phyloP scores from a whole-genome alignment of 208 protist genomes.

The Vickermania spadyakhi region DNA sequence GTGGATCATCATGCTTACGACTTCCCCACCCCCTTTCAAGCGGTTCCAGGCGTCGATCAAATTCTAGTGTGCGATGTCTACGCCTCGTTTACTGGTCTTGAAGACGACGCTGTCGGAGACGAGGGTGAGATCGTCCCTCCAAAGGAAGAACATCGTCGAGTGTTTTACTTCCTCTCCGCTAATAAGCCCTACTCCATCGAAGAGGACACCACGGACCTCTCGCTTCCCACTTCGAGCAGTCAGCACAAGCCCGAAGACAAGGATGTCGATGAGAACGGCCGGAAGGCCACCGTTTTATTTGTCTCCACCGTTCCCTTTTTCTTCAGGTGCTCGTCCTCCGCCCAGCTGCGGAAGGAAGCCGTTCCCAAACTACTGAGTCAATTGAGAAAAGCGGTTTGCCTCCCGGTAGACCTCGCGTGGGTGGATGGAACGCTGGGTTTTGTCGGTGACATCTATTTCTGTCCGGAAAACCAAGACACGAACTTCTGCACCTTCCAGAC shows the following conservation, averaged over 20 bases:
- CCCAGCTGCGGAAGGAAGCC: no score
- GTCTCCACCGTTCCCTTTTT: no score
- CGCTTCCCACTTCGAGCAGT: no score
- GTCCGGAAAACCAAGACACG: neutral
- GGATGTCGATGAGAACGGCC: no score
- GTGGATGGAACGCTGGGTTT: conserved; percentile 38
- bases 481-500: neutral
- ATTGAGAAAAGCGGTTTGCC: conserved; percentile 20
- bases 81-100: no score
- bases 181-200: no score
- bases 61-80: neutral
- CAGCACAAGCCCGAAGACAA: no score
- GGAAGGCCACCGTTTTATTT: no score
- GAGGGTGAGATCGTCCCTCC: neutral
- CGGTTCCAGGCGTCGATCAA: neutral
- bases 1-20: neutral
- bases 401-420: conserved; percentile 29
- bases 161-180: neutral
- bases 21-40: neutral
- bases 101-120: neutral
- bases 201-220: no score
- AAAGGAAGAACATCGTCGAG: neutral
- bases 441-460: conserved; percentile 37
- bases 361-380: no score
- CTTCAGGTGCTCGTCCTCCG: no score